These are phyloP conservation scores for Ophiocordyceps sinensis DNA, from an alignment of 2,329 filamentous ascomycete species.

Conservation along the genomic window DNA sequence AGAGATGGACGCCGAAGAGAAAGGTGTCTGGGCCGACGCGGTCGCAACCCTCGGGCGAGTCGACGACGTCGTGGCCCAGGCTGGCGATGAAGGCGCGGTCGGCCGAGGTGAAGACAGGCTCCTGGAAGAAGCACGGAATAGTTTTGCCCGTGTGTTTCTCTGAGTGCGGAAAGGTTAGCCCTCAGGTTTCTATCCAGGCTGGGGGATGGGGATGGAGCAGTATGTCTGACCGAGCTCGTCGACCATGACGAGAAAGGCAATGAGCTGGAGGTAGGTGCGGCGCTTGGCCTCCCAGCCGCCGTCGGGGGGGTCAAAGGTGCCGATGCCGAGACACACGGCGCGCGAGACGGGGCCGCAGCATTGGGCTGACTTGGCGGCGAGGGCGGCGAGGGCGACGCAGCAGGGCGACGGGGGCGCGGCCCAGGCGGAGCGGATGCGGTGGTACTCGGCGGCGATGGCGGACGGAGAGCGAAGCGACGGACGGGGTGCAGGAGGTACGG, in stretches of 20 bases:
- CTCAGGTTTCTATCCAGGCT: neutral
- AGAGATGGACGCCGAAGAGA: conserved; percentile 49
- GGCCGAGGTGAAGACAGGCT: conserved; percentile 33
- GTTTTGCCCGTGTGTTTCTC: conserved; percentile 7
- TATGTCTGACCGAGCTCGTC: conserved; percentile 21
- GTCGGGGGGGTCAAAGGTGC: conserved; percentile 37
- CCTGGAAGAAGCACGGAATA: conserved; percentile 37
- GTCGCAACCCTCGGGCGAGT: conserved; percentile 37
- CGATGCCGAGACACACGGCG: conserved; percentile 40
- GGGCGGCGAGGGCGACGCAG: conserved; percentile 16
- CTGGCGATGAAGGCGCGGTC: conserved; percentile 37
- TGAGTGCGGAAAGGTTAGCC: neutral
- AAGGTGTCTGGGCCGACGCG: conserved; percentile 33
- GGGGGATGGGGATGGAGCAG: no score
- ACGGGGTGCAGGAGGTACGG: neutral
- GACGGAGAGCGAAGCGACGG: conserved; percentile 7
- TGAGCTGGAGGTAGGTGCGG: conserved; percentile 35
- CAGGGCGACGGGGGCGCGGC: conserved; percentile 9
- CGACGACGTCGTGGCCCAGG: conserved; percentile 37
- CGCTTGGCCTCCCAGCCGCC: conserved; percentile 29
- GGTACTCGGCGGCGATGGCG: conserved; percentile 17
- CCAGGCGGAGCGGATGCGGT: conserved; percentile 12
- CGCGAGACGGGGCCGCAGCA: conserved; percentile 13
- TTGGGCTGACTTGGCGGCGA: conserved; percentile 12
- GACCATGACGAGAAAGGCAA: conserved; percentile 35